A percentile compares a stretch with the other conserved stretches of the same genome.
Conservation (phyloP, 2,329 filamentous ascomycete species). For the Stemphylium vesicarium region DNA sequence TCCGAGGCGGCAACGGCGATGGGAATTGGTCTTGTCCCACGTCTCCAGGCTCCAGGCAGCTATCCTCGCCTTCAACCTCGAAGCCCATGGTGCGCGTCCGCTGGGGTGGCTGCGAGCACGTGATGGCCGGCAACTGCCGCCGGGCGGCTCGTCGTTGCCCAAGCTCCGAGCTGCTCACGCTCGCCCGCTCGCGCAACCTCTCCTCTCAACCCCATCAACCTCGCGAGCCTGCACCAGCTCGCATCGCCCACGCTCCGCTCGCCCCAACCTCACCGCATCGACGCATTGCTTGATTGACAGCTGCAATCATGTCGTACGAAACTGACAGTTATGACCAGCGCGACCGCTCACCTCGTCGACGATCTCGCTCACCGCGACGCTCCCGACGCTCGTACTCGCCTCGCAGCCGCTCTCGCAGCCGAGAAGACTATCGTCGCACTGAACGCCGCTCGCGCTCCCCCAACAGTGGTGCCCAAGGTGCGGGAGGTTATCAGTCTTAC, state of each 20-base stretch:
- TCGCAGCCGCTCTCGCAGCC: conserved; percentile 79
- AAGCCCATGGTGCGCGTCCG: not conserved
- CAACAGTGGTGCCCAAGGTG: conserved; percentile 74
- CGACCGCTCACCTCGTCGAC: conserved; percentile 73
- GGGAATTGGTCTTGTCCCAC: not conserved
- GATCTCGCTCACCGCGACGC: conserved; percentile 55
- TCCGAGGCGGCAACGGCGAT: not conserved
- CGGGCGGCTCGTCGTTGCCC: conserved; percentile 28
- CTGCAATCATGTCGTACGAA: conserved; percentile 45
- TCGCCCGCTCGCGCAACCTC: conserved; percentile 32
- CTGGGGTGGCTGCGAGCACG: conserved; percentile 11
- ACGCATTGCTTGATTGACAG: conserved; percentile 14
- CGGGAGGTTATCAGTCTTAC: conserved; percentile 70
- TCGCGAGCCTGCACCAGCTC: conserved; percentile 24
- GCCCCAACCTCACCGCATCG: conserved; percentile 13
- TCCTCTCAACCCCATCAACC: conserved; percentile 34
- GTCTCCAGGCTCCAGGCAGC: conserved; percentile 5
- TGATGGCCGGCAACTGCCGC: conserved; percentile 27
- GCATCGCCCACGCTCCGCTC: conserved; percentile 20
- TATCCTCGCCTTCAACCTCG: not conserved
- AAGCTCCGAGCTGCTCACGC: conserved; percentile 19
- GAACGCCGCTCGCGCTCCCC: conserved; percentile 75
- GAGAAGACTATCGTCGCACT: conserved; percentile 57
- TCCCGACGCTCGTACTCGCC: conserved; percentile 68
- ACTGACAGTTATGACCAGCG: conserved; percentile 48